Evolutionary conservation across 2,329 filamentous ascomycete species (phyloP).

Genomic region (Fusarium oligoseptatum): DNA sequence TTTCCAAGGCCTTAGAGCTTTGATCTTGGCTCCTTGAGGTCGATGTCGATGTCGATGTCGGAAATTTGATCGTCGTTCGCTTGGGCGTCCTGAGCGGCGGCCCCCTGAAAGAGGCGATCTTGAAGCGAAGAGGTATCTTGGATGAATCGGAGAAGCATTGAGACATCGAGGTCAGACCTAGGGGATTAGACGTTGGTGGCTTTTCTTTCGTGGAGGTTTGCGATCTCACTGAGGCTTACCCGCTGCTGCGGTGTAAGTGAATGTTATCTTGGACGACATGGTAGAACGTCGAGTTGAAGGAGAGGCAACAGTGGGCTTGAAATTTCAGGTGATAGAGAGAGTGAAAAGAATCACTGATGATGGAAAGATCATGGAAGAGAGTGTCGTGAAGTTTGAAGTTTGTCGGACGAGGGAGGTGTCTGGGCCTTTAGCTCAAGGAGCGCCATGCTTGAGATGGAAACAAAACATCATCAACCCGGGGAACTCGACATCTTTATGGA

Average conservation of each 20-base stretch:
- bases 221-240: not conserved
- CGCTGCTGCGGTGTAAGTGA: constrained; percentile 1
- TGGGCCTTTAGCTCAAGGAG: not conserved
- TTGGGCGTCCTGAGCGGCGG: not conserved
- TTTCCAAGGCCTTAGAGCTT: not conserved
- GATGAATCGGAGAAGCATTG: constrained; percentile 15
- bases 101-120: constrained; percentile 21
- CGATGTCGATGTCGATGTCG: not conserved
- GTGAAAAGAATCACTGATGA: not conserved
- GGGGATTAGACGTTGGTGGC: not conserved
- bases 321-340: not conserved
- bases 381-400: not conserved
- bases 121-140: constrained; percentile 23
- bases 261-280: not conserved
- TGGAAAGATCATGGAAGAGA: not conserved
- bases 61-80: not conserved
- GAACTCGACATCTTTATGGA: not conserved
- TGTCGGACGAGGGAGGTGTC: not conserved
- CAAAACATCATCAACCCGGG: not conserved
- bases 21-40: not conserved
- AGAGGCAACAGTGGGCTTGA: not conserved
- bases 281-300: not conserved
- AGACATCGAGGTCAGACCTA: not conserved
- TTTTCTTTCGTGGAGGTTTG: not conserved
- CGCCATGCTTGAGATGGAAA: not conserved